A percentile compares a stretch with the other conserved stretches of the same genome.
Conservation (phyloP, 805 yeast species). For the Tetrapisispora iriomotensis region DNA sequence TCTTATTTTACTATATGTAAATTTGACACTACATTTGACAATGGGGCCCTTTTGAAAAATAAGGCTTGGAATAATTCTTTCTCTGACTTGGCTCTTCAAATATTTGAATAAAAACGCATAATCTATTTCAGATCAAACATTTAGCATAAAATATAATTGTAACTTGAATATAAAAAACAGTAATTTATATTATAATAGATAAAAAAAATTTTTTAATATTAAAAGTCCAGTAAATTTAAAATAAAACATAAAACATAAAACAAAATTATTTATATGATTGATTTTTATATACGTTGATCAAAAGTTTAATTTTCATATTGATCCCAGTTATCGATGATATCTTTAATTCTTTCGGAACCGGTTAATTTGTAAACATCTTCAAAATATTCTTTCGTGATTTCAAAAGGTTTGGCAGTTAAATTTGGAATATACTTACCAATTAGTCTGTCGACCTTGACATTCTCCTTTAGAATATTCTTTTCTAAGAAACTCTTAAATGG, state of each 20-base stretch:
- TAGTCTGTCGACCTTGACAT: slow-evolving; percentile 89
- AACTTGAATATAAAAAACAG: background rate
- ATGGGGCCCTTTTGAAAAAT: slow-evolving; percentile 15
- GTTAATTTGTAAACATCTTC: slow-evolving; percentile 91
- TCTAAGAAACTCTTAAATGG: slow-evolving; percentile 97
- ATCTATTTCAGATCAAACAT: no score
- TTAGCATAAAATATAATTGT: no score
- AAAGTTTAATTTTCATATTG: slow-evolving; percentile 38
- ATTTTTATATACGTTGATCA: background rate
- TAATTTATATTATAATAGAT: no score
- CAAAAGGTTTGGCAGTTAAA: slow-evolving; percentile 95
- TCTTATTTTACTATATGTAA: slow-evolving; percentile 15
- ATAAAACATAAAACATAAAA: background rate
- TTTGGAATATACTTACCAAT: slow-evolving; percentile 96
- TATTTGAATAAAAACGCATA: slow-evolving; percentile 8
- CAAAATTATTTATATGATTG: background rate
- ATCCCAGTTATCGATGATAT: slow-evolving; percentile 93
- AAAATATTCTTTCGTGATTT: slow-evolving; percentile 92
- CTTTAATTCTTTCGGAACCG: slow-evolving; percentile 81
- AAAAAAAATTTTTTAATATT: no score
- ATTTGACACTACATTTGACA: slow-evolving; percentile 17
- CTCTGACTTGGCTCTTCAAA: slow-evolving; percentile 42
- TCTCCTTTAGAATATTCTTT: slow-evolving; percentile 90
- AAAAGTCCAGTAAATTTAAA: no score
- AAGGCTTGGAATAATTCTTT: slow-evolving; percentile 42